Evolutionary conservation across 176 grass and related monocot species (phyloP).

Genomic region (Oryza australiensis): DNA sequence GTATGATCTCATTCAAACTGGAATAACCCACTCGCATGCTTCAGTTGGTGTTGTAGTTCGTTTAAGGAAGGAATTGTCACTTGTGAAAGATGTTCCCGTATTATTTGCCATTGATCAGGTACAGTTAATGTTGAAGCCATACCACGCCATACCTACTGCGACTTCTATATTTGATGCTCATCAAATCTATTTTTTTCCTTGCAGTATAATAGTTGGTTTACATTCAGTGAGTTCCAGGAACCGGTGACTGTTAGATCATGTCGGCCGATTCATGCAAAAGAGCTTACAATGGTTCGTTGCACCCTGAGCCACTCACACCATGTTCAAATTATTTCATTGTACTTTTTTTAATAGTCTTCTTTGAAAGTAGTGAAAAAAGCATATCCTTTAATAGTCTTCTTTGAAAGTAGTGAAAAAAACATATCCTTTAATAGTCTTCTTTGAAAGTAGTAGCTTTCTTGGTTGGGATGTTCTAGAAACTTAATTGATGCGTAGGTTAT

Average conservation of each 20-base stretch:
- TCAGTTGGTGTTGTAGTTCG: slow-evolving; percentile 75
- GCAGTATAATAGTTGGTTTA: slow-evolving; percentile 99
- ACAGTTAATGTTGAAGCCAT: slow-evolving; percentile 26
- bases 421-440: slow-evolving; percentile 6
- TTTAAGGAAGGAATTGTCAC: slow-evolving; percentile 79
- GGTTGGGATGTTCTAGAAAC: slow-evolving; percentile 12
- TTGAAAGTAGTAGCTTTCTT: not conserved
- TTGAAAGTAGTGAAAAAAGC: slow-evolving; percentile 1
- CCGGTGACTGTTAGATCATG: slow-evolving; percentile 70
- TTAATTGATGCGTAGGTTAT: not conserved
- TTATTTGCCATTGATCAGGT: slow-evolving; percentile 97
- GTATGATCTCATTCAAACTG: slow-evolving; percentile 98
- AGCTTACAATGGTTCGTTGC: slow-evolving; percentile 76
- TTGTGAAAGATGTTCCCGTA: slow-evolving; percentile 89
- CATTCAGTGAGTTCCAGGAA: slow-evolving; percentile 93
- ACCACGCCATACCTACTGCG: not conserved
- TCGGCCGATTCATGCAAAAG: slow-evolving; percentile 82
- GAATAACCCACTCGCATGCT: slow-evolving; percentile 78
- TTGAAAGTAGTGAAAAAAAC: not conserved
- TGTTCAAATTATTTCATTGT: not conserved
- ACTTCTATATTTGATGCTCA: slow-evolving; percentile 23
- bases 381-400: slow-evolving; percentile 6
- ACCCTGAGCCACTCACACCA: slow-evolving; percentile 10
- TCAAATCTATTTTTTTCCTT: slow-evolving; percentile 17
- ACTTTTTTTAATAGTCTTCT: slow-evolving; percentile 1